Evolutionary conservation across 2,329 filamentous ascomycete genomes (phyloP).

Genomic region (Neoascochyta sp.): DNA sequence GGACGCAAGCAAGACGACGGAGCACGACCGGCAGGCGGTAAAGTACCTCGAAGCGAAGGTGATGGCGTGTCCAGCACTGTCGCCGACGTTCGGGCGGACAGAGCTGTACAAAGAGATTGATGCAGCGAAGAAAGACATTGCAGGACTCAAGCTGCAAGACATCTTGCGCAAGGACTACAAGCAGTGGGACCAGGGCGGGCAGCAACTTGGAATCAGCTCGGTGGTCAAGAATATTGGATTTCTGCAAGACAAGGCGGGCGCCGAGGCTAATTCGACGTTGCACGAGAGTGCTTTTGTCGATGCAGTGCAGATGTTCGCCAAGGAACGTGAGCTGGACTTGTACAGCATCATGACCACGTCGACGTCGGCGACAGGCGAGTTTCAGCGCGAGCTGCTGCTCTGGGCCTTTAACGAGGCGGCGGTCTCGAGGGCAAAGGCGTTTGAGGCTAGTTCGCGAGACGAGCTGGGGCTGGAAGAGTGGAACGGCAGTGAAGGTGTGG

Average conservation of each 20-base stretch:
- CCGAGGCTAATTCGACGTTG: constrained; percentile 25
- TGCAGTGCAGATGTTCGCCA: constrained; percentile 52
- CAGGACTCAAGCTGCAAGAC: constrained; percentile 58
- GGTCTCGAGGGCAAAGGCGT: constrained; percentile 51
- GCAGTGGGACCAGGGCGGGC: constrained; percentile 57
- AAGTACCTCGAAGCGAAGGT: constrained; percentile 58
- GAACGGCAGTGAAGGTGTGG: constrained; percentile 47
- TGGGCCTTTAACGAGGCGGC: constrained; percentile 57
- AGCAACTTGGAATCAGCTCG: constrained; percentile 64
- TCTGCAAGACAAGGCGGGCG: constrained; percentile 53
- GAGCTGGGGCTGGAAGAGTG: constrained; percentile 57
- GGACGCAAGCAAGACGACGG: constrained; percentile 59
- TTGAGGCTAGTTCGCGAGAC: constrained; percentile 47
- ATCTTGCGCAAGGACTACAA: constrained; percentile 82
- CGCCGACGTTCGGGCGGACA: constrained; percentile 49
- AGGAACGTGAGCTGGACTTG: constrained; percentile 59
- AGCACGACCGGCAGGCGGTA: constrained; percentile 57
- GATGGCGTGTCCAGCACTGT: constrained; percentile 34
- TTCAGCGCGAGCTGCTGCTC: constrained; percentile 64
- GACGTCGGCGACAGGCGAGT: constrained; percentile 50
- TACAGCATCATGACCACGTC: constrained; percentile 68
- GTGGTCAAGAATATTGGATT: constrained; percentile 62
- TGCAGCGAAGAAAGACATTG: constrained; percentile 65
- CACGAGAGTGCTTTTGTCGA: constrained; percentile 44
- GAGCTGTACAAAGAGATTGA: constrained; percentile 59